Percentiles rank a stretch among this genome's conserved stretches.
These are phyloP conservation scores for Citrus mangshanensis DNA, from an alignment of 345 rosid genomes.

Conservation along the genomic window DNA sequence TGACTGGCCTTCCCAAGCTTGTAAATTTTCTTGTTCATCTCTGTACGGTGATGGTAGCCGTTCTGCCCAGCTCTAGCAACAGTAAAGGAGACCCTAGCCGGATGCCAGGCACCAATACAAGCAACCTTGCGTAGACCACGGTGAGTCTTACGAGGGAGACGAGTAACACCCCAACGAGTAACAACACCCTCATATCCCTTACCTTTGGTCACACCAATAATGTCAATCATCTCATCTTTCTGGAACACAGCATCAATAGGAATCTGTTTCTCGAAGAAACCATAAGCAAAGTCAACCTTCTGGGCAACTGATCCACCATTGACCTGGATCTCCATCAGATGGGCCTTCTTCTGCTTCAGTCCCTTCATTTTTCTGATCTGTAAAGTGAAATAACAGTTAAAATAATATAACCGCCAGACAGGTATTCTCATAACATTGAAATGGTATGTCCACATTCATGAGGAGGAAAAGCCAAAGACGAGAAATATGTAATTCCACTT, in stretches of 20 bases:
- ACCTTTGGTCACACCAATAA: conserved; percentile 90
- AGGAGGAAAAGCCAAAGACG: background rate
- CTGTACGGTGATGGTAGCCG: conserved; percentile 90
- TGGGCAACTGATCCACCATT: conserved; percentile 76
- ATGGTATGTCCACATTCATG: background rate
- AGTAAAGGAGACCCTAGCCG: conserved; percentile 92
- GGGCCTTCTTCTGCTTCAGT: conserved; percentile 92
- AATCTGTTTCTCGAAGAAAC: conserved; percentile 84
- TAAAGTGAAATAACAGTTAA: background rate
- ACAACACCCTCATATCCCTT: conserved; percentile 96
- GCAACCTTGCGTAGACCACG: conserved; percentile 97
- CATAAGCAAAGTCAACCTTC: conserved; percentile 77
- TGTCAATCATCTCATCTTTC: conserved; percentile 94
- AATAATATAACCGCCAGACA: background rate
- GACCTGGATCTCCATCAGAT: conserved; percentile 87
- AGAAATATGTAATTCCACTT: background rate
- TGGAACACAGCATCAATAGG: conserved; percentile 78
- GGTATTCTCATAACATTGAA: background rate
- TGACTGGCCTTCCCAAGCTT: conserved; percentile 73
- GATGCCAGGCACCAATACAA: conserved; percentile 99
- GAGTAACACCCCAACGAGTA: conserved; percentile 94
- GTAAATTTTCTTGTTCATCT: conserved; percentile 91
- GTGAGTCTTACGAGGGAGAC: conserved; percentile 92
- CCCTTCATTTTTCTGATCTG: conserved; percentile 86
- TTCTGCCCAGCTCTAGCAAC: conserved; percentile 98